Conservation (phyloP, 2,329 filamentous ascomycete species). For the Aspergillus calidoustus region DNA sequence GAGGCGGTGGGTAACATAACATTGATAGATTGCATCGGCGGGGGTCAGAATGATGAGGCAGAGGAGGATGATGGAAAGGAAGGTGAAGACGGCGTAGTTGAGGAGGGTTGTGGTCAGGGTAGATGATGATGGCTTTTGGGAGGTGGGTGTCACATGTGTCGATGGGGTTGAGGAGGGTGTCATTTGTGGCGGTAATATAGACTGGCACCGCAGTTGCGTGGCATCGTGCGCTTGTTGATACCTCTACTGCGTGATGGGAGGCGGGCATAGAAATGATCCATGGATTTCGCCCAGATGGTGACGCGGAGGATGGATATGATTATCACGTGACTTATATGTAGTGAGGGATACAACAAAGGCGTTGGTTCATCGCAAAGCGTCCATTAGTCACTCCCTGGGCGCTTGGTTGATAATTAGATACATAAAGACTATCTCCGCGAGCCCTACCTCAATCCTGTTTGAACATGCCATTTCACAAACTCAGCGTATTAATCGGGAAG, state of each 20-base stretch:
- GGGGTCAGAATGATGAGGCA: slow-evolving; percentile 79
- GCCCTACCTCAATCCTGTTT: no score
- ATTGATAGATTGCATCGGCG: slow-evolving; percentile 78
- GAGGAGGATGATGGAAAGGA: slow-evolving; percentile 74
- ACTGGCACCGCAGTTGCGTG: not conserved
- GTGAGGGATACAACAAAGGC: not conserved
- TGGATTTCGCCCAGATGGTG: not conserved
- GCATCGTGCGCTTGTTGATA: not conserved
- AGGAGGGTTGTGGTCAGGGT: slow-evolving; percentile 53
- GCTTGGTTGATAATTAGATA: no score
- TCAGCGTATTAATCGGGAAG: not conserved
- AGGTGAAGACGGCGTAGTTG: slow-evolving; percentile 77
- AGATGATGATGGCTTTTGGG: not conserved
- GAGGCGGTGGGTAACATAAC: slow-evolving; percentile 66
- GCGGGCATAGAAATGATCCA: not conserved
- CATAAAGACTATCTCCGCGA: no score
- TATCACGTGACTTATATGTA: not conserved
- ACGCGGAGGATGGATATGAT: not conserved
- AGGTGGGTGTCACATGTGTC: not conserved
- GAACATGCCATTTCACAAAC: no score
- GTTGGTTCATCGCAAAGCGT: not conserved
- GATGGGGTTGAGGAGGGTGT: slow-evolving; percentile 59
- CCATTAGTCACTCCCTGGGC: no score
- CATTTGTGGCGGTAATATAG: not conserved
- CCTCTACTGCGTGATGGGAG: not conserved